Evolutionary conservation across 208 protist genomes (phyloP).

Genomic region (Trypanosoma platydactyli): DNA sequence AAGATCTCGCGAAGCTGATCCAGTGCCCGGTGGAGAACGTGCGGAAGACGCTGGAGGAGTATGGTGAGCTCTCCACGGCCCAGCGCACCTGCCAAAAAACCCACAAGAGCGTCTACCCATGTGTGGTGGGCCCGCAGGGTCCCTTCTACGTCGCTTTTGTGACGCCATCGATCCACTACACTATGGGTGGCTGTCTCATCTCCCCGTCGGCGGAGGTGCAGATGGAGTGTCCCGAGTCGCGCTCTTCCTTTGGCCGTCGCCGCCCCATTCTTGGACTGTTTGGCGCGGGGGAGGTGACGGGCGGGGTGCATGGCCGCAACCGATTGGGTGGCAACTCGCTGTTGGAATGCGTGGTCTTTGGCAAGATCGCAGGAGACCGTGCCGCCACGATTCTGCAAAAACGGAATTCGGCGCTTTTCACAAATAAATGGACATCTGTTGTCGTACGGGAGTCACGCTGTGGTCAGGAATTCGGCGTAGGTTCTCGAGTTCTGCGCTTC

Average conservation of each 20-base stretch:
- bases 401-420: conserved; percentile 34
- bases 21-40: conserved; percentile 47
- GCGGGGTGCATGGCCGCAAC: conserved; percentile 96
- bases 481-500: conserved; percentile 63
- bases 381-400: conserved; percentile 63
- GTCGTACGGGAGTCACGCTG: conserved; percentile 50
- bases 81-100: conserved; percentile 46
- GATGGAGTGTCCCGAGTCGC: conserved; percentile 29
- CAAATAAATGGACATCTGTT: conserved; percentile 47
- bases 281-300: conserved; percentile 96
- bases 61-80: conserved; percentile 47
- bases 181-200: conserved; percentile 95
- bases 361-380: conserved; percentile 76
- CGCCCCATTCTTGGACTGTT: conserved; percentile 90
- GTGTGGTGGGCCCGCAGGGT: conserved; percentile 53
- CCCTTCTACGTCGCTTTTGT: conserved; percentile 86
- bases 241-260: conserved; percentile 33
- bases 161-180: conserved; percentile 97
- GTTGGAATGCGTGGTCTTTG: conserved; percentile 95
- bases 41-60: conserved; percentile 50
- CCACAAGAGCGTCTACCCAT: conserved; percentile 85
- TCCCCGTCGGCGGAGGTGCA: conserved; percentile 76
- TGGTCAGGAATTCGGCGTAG: conserved; percentile 52
- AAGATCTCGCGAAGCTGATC: conserved; percentile 63
- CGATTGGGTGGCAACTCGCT: conserved; percentile 97